Base-by-base conservation (phyloP, 2,329 filamentous ascomycete species). In the Paraphoma sp. region DNA sequence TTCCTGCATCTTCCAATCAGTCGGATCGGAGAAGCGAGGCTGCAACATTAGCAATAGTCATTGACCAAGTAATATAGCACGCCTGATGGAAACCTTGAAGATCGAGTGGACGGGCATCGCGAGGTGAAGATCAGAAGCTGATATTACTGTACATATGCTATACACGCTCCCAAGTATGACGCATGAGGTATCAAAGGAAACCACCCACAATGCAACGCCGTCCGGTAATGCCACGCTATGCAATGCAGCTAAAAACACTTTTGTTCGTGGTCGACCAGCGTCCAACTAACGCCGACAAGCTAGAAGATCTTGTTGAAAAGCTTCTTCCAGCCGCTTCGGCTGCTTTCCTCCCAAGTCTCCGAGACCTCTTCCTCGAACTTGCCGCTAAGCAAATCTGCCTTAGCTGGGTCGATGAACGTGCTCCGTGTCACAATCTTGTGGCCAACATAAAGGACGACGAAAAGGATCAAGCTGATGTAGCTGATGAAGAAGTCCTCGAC, bases 371-470 rank as follows among this genome's bases (percentile, higher is more conserved):
- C 71, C 14, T 72, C 57, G 23, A 70, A 74, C 23, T 78, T 71
- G 7, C 80, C 80, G 16, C 73, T 76, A 12, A 78, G 57, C 16
- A 82, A 60, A 59, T 82, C 80, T 9, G 79, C 79, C 14, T 81
- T 77, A 5, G 59, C 57, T 3, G 79, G 65, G 8, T 72, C 74
- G 58, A 82, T 69, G 45, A 81, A 77, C 36, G 70, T 70, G 45
- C 72, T 75, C 53, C 74, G 67, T 18, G 70, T 74, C 1, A 70
- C 51, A 18, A 74, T 28, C 63, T 76, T 94, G 79, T 90, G 88
- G 2, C 82, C 85, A 11, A 85, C 6, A 66, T 89, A 90, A 0
- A 89, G 78, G 0, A 79, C 74, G 1, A 59, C 67, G 58, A 78
- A 78, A 5, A 78, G 64, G 44, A 78, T 76, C 51, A 78, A 50